Conservation (phyloP, 257 asterid genomes). For the Thymus quinquecostatus region DNA sequence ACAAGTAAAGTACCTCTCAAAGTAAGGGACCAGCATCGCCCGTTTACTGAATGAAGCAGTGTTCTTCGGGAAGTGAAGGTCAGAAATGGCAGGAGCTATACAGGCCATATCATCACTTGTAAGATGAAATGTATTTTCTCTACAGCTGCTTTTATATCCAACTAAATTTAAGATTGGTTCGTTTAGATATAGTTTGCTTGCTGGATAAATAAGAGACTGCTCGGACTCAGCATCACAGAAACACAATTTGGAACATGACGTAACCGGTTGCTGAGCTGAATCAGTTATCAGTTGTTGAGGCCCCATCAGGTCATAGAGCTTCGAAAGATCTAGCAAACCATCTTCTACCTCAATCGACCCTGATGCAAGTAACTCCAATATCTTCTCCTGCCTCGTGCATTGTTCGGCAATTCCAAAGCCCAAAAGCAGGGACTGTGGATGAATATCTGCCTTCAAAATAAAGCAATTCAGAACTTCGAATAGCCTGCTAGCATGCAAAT, state of each 20-base stretch:
- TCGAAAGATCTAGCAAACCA: conserved; percentile 43
- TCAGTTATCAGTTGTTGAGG: conserved; percentile 41
- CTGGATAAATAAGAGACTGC: conserved; percentile 54
- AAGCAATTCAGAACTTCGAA: conserved; percentile 11
- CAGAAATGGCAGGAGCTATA: conserved; percentile 47
- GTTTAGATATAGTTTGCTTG: conserved; percentile 46
- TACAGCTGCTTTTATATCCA: conserved; percentile 35
- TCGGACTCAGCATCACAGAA: conserved; percentile 40
- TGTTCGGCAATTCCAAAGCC: conserved; percentile 69
- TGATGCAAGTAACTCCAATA: conserved; percentile 60
- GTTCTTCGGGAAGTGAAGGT: conserved; percentile 42
- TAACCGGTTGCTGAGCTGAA: conserved; percentile 43
- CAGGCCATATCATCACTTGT: no score
- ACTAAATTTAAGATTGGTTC: conserved; percentile 43
- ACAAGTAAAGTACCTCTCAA: conserved; percentile 66
- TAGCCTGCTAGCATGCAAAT: neutral
- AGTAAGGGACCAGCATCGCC: conserved; percentile 83
- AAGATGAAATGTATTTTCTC: conserved; percentile 34
- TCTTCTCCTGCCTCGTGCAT: conserved; percentile 54
- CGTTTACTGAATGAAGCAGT: conserved; percentile 48
- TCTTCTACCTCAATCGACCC: conserved; percentile 55
- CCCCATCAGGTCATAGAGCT: conserved; percentile 51
- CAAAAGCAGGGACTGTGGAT: conserved; percentile 46
- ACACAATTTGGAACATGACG: conserved; percentile 34
- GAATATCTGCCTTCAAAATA: conserved; percentile 45